Percentiles rank a stretch among this genome's conserved stretches.
phyloP scores from a whole-genome alignment of 805 yeast species.

The Ogataea glucozyma region DNA sequence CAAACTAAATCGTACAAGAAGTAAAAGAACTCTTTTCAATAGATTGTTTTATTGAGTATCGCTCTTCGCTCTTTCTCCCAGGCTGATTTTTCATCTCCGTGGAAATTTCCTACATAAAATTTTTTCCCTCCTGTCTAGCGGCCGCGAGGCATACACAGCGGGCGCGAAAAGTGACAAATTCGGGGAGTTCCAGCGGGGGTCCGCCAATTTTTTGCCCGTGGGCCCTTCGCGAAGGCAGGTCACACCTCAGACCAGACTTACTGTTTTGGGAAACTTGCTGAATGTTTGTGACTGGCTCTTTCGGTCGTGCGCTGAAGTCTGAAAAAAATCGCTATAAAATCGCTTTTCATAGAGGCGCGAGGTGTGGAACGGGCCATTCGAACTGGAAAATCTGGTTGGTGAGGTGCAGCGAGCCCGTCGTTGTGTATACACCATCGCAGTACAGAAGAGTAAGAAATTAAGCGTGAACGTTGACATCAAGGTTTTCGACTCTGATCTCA shows the following conservation, averaged over 20 bases:
- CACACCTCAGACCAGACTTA: constrained; percentile 12
- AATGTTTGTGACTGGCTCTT: constrained; percentile 17
- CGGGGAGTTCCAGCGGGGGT: not conserved
- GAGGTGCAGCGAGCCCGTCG: constrained; percentile 7
- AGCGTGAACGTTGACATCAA: not conserved
- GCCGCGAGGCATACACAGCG: not conserved
- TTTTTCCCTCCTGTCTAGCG: not conserved
- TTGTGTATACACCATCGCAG: constrained; percentile 1
- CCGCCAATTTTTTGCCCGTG: not conserved
- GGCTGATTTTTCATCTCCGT: constrained; percentile 6
- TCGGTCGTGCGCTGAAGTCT: constrained; percentile 10
- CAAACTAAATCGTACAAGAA: constrained; percentile 5
- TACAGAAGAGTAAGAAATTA: not conserved
- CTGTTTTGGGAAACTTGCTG: not conserved
- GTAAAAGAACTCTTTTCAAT: constrained; percentile 3
- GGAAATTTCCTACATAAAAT: constrained; percentile 1
- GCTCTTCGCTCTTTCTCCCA: not conserved
- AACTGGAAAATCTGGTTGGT: not conserved
- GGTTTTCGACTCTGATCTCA: too few species aligned
- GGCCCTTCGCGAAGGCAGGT: constrained; percentile 1
- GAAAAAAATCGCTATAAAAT: constrained; percentile 13
- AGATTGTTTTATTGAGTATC: constrained; percentile 3
- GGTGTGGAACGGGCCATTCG: constrained; percentile 13
- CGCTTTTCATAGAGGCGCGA: constrained; percentile 15
- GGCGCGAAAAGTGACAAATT: too few species aligned